Evolutionary conservation across 1,139 yeast species (phyloP), one percentile per base, ranked within the genome.

Genomic region (Kodamaea fungicola): DNA sequence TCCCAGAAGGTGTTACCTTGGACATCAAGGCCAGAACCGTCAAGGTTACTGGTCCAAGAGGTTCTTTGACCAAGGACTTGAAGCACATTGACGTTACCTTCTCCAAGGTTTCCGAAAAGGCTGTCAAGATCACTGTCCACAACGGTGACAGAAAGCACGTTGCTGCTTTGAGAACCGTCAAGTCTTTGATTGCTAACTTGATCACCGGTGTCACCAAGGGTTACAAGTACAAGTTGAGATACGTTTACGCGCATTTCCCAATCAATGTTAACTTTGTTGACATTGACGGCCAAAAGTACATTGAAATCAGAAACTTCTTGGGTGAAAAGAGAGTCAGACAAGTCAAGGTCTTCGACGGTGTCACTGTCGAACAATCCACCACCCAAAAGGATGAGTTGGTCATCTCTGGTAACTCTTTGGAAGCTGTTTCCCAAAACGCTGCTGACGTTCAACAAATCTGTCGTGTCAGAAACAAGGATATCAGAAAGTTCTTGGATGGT

Each of bases 221-320:
- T 73, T 92, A 77, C 95, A 83, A 85, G 77, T 92, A 92, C 95
- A 92, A 92, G 89, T 83, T 92, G 96, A 88, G 97, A 81, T 90
- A 89, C 73, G 98, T 92, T 56, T 94, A 92, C 70, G 99, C 98
- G 83, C 98, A 94, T 87, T 92, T 92, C 96, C 99, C 98, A 71
- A 94, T 94, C 76, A 92, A 94, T 75, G 97, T 92, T 59, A 92
- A 90, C 80, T 69, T 82, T 54, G 66, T 82, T 61, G 83, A 87
- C 58, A 72, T 78, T 59, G 86, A 88, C 42, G 90, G 89, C 61
- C 74, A 79, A 48, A 72, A 77, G 51, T 79, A 63, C 64, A 85
- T 90, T 61, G 98, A 92, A 78, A 90, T 92, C 79, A 90, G 98
- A 86, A 92, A 92, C 80, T 92, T 88, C 83, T 83, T 92, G 76